A percentile compares a stretch with the other conserved stretches of the same genome.
phyloP scores from a whole-genome alignment of 2,329 filamentous ascomycete species.

The Fusarium neocosmosporiellum region DNA sequence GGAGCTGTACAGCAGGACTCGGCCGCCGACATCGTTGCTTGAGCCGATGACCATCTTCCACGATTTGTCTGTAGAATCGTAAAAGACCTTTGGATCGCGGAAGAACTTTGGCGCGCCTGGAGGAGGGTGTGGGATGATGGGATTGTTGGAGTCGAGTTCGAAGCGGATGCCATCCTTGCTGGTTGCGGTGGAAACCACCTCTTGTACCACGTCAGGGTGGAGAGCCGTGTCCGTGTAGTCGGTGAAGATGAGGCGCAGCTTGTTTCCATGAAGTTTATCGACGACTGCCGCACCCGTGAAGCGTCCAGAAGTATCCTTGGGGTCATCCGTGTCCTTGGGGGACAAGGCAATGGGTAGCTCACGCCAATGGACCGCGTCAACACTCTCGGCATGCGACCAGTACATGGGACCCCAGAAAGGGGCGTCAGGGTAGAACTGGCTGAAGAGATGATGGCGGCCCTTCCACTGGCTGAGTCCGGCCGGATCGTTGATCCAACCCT shows the following conservation, averaged over 20 bases:
- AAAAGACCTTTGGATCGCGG: slow-evolving; percentile 42
- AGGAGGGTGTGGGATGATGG: slow-evolving; percentile 32
- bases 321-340: slow-evolving; percentile 15
- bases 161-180: slow-evolving; percentile 39
- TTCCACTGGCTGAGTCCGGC: slow-evolving; percentile 38
- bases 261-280: slow-evolving; percentile 13
- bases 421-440: slow-evolving; percentile 39
- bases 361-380: slow-evolving; percentile 41
- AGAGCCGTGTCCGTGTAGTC: slow-evolving; percentile 34
- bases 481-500: slow-evolving; percentile 46
- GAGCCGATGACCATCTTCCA: slow-evolving; percentile 41
- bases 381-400: slow-evolving; percentile 41
- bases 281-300: slow-evolving; percentile 42
- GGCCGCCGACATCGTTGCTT: slow-evolving; percentile 25
- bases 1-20: slow-evolving; percentile 37
- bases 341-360: slow-evolving; percentile 37
- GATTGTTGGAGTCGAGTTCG: slow-evolving; percentile 25
- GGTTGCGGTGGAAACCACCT: slow-evolving; percentile 35
- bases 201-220: slow-evolving; percentile 38
- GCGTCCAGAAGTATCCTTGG: slow-evolving; percentile 33
- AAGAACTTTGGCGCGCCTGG: slow-evolving; percentile 30
- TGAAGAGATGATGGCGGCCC: slow-evolving; percentile 43
- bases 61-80: slow-evolving; percentile 36
- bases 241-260: slow-evolving; percentile 38
- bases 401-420: slow-evolving; percentile 43